Conservation (phyloP, 1,284 basidiomycete species). For the Marasmius oreades region DNA sequence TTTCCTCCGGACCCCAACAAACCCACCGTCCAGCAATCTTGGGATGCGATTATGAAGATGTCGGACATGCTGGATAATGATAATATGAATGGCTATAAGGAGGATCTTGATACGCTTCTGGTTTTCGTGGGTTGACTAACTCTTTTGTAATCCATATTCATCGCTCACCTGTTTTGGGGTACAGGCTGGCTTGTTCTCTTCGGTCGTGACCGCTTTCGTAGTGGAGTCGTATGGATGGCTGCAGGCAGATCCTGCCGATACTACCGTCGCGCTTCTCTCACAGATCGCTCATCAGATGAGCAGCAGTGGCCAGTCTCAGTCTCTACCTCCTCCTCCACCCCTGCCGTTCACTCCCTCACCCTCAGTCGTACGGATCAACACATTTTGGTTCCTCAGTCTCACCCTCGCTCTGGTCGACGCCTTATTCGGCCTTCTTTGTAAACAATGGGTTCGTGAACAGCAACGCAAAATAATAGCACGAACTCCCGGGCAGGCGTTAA, state of each 20-base stretch:
- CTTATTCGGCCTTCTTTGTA: constrained; percentile 9
- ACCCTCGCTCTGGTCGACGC: constrained; percentile 2
- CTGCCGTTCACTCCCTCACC: neutral
- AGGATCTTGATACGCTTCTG: too few relatives aligned
- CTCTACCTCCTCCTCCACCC: too few relatives aligned
- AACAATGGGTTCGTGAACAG: constrained; percentile 14
- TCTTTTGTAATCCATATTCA: too few relatives aligned
- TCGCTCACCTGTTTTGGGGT: too few relatives aligned
- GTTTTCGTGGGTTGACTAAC: too few relatives aligned
- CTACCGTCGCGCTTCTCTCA: neutral
- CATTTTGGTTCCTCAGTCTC: constrained; percentile 11
- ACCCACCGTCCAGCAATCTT: too few relatives aligned
- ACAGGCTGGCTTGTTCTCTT: constrained; percentile 4
- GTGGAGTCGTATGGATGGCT: constrained; percentile 7
- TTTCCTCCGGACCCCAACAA: too few relatives aligned
- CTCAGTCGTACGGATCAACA: neutral
- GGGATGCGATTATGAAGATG: too few relatives aligned
- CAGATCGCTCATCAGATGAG: constrained; percentile 4
- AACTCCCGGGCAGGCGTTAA: neutral
- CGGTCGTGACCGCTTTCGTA: constrained; percentile 5
- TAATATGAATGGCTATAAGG: too few relatives aligned
- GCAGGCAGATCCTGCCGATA: neutral
- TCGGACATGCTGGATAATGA: too few relatives aligned
- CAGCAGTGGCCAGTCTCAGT: too few relatives aligned
- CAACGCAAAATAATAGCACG: neutral